A percentile compares a stretch with the other conserved stretches of the same genome.
Conservation (phyloP, 306 rosid genomes). For the Mimosa pudica region DNA sequence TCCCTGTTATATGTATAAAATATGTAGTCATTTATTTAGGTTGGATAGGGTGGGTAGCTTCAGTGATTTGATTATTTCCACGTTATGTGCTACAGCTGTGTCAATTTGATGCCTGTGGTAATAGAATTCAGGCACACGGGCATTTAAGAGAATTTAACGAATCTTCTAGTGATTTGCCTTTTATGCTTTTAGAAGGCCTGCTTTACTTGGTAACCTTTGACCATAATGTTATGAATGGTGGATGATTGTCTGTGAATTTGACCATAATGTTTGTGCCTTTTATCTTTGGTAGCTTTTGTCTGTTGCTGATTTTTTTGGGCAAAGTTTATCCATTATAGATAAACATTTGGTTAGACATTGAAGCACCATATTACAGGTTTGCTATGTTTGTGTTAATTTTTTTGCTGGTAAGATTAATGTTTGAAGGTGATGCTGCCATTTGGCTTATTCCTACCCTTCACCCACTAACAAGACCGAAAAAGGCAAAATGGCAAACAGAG, state of each 20-base stretch:
- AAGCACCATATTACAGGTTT: background rate
- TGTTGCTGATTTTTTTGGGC: background rate
- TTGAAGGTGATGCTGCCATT: background rate
- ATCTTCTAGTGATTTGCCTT: constrained; percentile 10
- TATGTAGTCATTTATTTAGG: constrained; percentile 28
- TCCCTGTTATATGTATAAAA: constrained; percentile 7
- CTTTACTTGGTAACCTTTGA: background rate
- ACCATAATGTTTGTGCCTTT: background rate
- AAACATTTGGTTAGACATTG: background rate
- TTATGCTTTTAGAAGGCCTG: background rate
- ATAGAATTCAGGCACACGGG: constrained; percentile 3
- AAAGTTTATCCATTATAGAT: background rate
- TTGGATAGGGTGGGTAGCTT: constrained; percentile 1
- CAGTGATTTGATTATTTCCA: constrained; percentile 10
- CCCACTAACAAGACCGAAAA: background rate
- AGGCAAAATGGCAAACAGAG: background rate
- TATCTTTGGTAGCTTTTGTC: background rate
- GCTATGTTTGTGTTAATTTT: background rate
- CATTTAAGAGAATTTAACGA: constrained; percentile 20
- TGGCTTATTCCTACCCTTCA: background rate
- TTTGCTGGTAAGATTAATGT: background rate
- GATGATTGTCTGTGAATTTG: background rate
- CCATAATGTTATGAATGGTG: background rate
- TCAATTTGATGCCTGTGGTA: constrained; percentile 1
- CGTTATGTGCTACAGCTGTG: constrained; percentile 4